Evolutionary conservation across 352 stramenopile genomes (phyloP), one percentile per base, ranked within the genome.

Genomic region (Phytophthora multivora): DNA sequence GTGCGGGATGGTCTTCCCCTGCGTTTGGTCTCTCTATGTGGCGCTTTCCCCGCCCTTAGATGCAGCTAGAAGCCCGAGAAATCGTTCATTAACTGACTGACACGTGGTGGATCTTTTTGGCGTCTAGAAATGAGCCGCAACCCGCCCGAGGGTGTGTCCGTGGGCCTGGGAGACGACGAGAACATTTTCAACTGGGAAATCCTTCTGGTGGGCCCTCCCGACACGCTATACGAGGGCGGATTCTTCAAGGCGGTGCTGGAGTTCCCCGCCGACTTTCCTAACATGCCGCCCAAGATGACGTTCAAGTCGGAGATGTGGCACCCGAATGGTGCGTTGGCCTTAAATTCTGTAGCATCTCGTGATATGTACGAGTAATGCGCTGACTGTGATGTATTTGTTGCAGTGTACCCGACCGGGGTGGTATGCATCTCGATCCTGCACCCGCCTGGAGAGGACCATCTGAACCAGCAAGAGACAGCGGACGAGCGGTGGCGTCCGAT

Each of bases 351-450:
- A 8, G 8, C 6, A 9, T 33, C 8, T 12, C 0, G 10, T 33
- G 28, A 33, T 33, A 13, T 33, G 0, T 1, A 25, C 21, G 26
- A 12, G 2, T 47, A 18, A 15, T 19, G 45, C 35, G 48, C 39
- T 63, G 16, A 63, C 19, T 13, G 7, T 45, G 10, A 39, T 41
- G 52, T 15, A 53, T 13, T 19, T 30, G 16, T 10, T 54, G 23
- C 55, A 97, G 97, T 99, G 26, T 99, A 99, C 79, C 69, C 91
- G 46, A 98, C 99, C 68, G 98, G 98, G 11, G 92, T 97, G 23
- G 98, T 99, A 62, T 99, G 98, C 74, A 99, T 99, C 63, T 99
- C 97, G 30, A 99, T 99, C 77, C 80, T 99, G 63, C 98, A 99
- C 76, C 93, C 96, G 40, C 97, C 98, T 53, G 98, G 98, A 71